Percentiles rank a stretch among this genome's conserved stretches.
Evolutionary conservation across 1,139 yeast species (phyloP).

Genomic region (Taphrina sp.): DNA sequence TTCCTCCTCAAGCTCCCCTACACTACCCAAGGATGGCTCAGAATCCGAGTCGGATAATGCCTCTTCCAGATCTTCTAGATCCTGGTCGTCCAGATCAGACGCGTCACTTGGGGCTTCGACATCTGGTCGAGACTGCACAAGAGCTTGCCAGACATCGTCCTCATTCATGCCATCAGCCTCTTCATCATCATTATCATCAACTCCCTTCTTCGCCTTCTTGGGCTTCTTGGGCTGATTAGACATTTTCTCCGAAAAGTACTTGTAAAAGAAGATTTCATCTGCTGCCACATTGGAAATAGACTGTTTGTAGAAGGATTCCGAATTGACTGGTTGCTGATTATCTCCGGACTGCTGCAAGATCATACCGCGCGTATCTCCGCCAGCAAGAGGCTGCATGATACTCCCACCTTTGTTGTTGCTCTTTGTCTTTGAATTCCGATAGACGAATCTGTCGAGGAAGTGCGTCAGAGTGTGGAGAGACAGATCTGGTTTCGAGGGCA

Average conservation of each 20-base stretch:
- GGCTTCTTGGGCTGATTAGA: conserved; percentile 37
- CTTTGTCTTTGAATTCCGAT: conserved; percentile 84
- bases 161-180: conserved; percentile 35
- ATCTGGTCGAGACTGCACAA: conserved; percentile 80
- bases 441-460: conserved; percentile 92
- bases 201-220: conserved; percentile 38
- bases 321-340: conserved; percentile 64
- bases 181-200: conserved; percentile 38
- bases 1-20: conserved; percentile 36
- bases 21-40: conserved; percentile 32
- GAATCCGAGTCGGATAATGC: conserved; percentile 41
- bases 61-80: conserved; percentile 41
- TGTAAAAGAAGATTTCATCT: conserved; percentile 85
- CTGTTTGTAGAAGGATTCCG: conserved; percentile 76
- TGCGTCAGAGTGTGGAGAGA: conserved; percentile 84
- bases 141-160: conserved; percentile 36
- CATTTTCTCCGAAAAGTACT: conserved; percentile 60
- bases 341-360: conserved; percentile 58
- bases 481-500: conserved; percentile 70
- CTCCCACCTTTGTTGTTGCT: conserved; percentile 62
- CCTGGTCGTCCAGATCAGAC: conserved; percentile 42
- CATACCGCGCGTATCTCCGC: conserved; percentile 72
- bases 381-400: conserved; percentile 97
- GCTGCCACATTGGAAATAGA: conserved; percentile 69
- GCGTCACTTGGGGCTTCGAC: conserved; percentile 57